Percentiles rank a stretch among this genome's conserved stretches.
These are phyloP conservation scores for Clathrospora elynae DNA, from an alignment of 2,329 filamentous ascomycete species.

Conservation along the genomic window DNA sequence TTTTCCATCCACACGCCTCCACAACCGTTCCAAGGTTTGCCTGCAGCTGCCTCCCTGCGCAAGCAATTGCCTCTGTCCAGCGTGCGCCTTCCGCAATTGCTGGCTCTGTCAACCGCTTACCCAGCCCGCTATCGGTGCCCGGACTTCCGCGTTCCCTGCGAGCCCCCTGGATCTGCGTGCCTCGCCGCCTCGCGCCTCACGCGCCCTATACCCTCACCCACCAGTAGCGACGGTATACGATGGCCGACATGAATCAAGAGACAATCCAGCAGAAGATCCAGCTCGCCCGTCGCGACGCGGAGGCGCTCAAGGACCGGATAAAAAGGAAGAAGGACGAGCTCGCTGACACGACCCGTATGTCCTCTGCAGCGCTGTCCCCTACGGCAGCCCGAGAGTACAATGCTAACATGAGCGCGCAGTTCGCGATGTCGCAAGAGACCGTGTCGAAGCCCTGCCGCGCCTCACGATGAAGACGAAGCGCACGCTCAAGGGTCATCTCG, in stretches of 20 bases:
- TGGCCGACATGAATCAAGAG: constrained; percentile 58
- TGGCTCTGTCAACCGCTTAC: constrained; percentile 12
- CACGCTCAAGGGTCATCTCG: constrained; percentile 94
- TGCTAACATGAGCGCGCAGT: constrained; percentile 61
- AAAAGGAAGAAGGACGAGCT: constrained; percentile 99
- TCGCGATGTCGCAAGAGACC: constrained; percentile 87
- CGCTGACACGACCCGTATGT: constrained; percentile 94
- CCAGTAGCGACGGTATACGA: constrained; percentile 26
- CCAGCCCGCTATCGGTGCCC: constrained; percentile 23
- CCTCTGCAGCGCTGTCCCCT: constrained; percentile 8
- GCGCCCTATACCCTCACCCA: constrained; percentile 17
- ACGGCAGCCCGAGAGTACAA: background rate
- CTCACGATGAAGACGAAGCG: constrained; percentile 98
- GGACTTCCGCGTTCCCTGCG: constrained; percentile 37
- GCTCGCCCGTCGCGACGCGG: constrained; percentile 95
- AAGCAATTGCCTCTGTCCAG: constrained; percentile 39
- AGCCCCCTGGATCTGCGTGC: constrained; percentile 44
- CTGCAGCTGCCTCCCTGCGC: constrained; percentile 18
- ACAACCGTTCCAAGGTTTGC: constrained; percentile 13
- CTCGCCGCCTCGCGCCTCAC: constrained; percentile 27
- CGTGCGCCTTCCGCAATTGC: constrained; percentile 36
- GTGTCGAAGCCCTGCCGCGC: constrained; percentile 88
- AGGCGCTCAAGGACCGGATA: constrained; percentile 97
- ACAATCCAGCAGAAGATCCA: constrained; percentile 72
- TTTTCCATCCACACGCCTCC: constrained; percentile 22